Percentiles rank a stretch among this genome's conserved stretches.
Evolutionary conservation across 805 yeast genomes (phyloP).

Genomic region (Yamadazyma ubonensis): DNA sequence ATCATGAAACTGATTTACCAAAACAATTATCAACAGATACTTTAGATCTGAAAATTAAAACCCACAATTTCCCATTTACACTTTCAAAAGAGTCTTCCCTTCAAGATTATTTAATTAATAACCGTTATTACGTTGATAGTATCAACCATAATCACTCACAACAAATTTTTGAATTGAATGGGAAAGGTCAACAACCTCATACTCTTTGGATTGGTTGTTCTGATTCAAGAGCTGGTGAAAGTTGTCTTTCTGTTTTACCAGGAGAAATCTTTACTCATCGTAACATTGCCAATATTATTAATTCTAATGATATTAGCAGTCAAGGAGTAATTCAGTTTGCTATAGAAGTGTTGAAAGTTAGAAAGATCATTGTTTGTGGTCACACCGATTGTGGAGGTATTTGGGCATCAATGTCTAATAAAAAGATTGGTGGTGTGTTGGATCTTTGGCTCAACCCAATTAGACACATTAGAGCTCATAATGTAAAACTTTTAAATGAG

Average conservation of each 20-base stretch:
- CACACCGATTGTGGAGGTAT: slow-evolving; percentile 96
- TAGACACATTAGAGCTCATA: slow-evolving; percentile 66
- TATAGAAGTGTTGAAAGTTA: slow-evolving; percentile 76
- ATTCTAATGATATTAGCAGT: slow-evolving; percentile 67
- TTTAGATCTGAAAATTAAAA: slow-evolving; percentile 9
- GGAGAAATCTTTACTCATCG: slow-evolving; percentile 91
- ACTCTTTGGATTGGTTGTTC: slow-evolving; percentile 94
- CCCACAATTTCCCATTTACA: slow-evolving; percentile 41
- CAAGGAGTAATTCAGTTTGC: slow-evolving; percentile 86
- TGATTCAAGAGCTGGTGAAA: slow-evolving; percentile 86
- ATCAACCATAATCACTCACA: slow-evolving; percentile 51
- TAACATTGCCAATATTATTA: slow-evolving; percentile 79
- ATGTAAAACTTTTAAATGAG: slow-evolving; percentile 48
- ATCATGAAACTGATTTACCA: slow-evolving; percentile 34
- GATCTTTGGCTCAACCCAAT: slow-evolving; percentile 71
- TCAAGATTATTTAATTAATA: slow-evolving; percentile 49
- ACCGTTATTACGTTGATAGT: slow-evolving; percentile 45
- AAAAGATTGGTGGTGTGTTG: slow-evolving; percentile 64
- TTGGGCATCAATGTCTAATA: slow-evolving; percentile 69
- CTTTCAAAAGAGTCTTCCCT: slow-evolving; percentile 48
- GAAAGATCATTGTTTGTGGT: slow-evolving; percentile 83
- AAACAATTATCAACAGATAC: slow-evolving; percentile 1
- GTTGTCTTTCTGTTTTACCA: slow-evolving; percentile 71
- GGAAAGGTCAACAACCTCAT: slow-evolving; percentile 86
- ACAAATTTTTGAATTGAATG: slow-evolving; percentile 59